Base-by-base conservation (phyloP, 1,284 basidiomycete species). In the Cystobasidium pallidum region DNA sequence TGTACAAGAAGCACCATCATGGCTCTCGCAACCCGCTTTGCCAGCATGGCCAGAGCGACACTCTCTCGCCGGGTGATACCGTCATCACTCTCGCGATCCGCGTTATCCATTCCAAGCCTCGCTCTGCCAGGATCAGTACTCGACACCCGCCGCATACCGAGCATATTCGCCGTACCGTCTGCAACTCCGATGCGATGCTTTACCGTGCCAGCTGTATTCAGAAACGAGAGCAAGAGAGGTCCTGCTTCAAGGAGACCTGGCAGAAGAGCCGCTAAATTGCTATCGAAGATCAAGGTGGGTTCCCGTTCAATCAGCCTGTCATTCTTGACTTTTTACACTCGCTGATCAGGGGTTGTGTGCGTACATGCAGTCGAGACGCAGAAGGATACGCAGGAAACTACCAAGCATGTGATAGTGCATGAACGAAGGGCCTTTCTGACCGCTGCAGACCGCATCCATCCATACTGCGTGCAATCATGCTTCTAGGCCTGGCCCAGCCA, bases 281-380 rank as follows among this genome's bases (percentile, higher is more conserved):
- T 71, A 28, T 34, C 32, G 7, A 71, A 71, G 49, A 63, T 71
- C 59, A 71, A 71, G 68, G 68, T 71, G 32, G 3, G 54, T 19
- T 57, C 30, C 19, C 17, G 2, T 21, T 4, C 24, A 30, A 3
- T 6, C 3, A 8, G 11, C 11, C n/a, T 45, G 43, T 8, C 43
- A 4, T 6, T n/a, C 8, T 51, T 15, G 24, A 28, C 49, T 51
- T 24, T 28, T 24, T 51, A 24, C 21, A 51, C 49, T n/a, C n/a
- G n/a, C n/a, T 51, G 49, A 51, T 26, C 24, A 28, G n/a, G n/a
- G n/a, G n/a, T n/a, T 10, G 21, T 51, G 3, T 24, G 24, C 17
- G 26, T 26, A 19, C 17, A 11, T n/a, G 21, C 54, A 57, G 54
- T 32, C 54, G 54, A 32, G 32, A 57, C 54, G 54, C 32, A 57